phyloP scores from a whole-genome alignment of 2,329 filamentous ascomycete genomes.

The Penicillium sp. region DNA sequence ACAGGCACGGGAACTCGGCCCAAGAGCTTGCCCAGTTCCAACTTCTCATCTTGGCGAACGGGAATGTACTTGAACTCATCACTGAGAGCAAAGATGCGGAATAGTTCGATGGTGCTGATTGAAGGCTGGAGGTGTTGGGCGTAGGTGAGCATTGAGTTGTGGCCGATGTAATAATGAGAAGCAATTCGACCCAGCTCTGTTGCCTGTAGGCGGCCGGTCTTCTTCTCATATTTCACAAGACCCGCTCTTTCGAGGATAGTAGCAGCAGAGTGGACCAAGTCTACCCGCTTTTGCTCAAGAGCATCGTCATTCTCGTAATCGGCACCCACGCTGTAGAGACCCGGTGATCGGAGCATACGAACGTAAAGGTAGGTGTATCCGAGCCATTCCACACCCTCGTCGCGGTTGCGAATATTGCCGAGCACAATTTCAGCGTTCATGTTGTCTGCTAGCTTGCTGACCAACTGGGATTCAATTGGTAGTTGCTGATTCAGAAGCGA shows the following conservation, averaged over 20 bases:
- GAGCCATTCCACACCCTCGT: constrained; percentile 98
- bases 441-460: constrained; percentile 91
- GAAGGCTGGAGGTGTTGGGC: constrained; percentile 93
- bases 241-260: constrained; percentile 83
- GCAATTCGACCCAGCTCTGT: constrained; percentile 95
- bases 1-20: constrained; percentile 91
- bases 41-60: constrained; percentile 94
- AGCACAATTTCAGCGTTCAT: constrained; percentile 95
- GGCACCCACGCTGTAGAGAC: constrained; percentile 90
- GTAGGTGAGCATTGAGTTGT: constrained; percentile 96
- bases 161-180: constrained; percentile 97
- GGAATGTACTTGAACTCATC: constrained; percentile 99
- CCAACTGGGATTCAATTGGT: constrained; percentile 94
- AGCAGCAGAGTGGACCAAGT: constrained; percentile 92
- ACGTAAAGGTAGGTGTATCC: constrained; percentile 98
- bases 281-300: constrained; percentile 95
- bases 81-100: constrained; percentile 93
- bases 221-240: constrained; percentile 93
- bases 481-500: constrained; percentile 96
- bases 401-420: constrained; percentile 85
- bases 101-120: constrained; percentile 91
- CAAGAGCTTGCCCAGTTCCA: constrained; percentile 90
- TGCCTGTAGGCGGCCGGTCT: constrained; percentile 81
- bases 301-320: constrained; percentile 93
- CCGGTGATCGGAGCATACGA: constrained; percentile 93